Evolutionary conservation across 306 rosid genomes (phyloP).

Genomic region (Gynostemma pentaphyllum): DNA sequence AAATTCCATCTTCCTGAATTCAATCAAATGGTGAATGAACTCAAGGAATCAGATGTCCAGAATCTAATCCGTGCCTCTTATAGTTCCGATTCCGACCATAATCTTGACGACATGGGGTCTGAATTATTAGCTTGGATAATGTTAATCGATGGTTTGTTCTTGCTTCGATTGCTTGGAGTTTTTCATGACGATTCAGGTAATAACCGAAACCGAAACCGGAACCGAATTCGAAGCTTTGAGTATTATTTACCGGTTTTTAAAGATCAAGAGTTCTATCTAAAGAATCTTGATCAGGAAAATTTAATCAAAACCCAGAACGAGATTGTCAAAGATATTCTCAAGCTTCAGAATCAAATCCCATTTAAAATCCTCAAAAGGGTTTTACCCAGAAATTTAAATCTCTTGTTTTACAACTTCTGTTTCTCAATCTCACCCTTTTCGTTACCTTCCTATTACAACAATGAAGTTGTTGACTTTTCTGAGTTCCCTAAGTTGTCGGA

Average conservation of each 20-base stretch:
- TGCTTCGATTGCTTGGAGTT: neutral
- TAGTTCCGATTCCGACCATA: no score
- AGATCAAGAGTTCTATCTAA: neutral
- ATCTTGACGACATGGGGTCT: neutral
- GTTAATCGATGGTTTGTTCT: neutral
- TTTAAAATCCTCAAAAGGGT: neutral
- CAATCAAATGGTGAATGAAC: neutral
- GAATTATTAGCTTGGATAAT: neutral
- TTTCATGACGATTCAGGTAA: neutral
- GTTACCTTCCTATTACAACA: neutral
- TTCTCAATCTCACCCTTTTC: neutral
- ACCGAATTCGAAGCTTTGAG: neutral
- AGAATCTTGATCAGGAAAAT: neutral
- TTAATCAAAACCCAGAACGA: neutral
- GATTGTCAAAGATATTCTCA: neutral
- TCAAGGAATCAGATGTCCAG: neutral
- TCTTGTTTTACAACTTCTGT: neutral
- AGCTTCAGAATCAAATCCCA: slow-evolving; percentile 8
- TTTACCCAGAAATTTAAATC: neutral
- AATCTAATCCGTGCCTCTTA: neutral
- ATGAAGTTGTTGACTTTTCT: neutral
- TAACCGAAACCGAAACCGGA: neutral
- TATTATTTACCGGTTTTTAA: neutral
- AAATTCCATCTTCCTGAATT: neutral
- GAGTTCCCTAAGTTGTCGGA: neutral